Conservation (phyloP, 1,284 basidiomycete genomes). For the Coriolopsis trogii region DNA sequence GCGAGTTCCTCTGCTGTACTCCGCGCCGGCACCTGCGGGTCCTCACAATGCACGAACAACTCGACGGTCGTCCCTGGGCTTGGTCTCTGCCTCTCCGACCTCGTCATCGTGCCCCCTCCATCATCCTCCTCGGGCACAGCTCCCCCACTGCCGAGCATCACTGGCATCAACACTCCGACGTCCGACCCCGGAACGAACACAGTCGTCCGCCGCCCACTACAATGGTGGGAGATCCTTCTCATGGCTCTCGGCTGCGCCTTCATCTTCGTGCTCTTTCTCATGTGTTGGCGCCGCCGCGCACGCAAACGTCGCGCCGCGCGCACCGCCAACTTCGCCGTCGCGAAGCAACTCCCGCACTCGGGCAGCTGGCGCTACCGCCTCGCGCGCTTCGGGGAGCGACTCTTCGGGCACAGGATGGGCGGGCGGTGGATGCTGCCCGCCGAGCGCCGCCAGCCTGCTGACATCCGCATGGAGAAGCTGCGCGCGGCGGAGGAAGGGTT, state of each 20-base stretch:
- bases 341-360: constrained; percentile 53
- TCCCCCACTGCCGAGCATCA: constrained; percentile 56
- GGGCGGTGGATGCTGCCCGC: constrained; percentile 29
- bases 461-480: constrained; percentile 46
- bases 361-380: constrained; percentile 58
- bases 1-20: constrained; percentile 63
- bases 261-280: constrained; percentile 67
- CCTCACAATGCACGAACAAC: constrained; percentile 57
- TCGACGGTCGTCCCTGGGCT: constrained; percentile 64
- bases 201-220: constrained; percentile 39
- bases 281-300: constrained; percentile 69
- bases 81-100: constrained; percentile 75
- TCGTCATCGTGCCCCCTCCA: constrained; percentile 61
- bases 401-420: constrained; percentile 53
- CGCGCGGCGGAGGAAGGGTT: constrained; percentile 53
- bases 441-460: constrained; percentile 41
- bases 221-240: constrained; percentile 83
- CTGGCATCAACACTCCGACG: constrained; percentile 52
- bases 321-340: constrained; percentile 65
- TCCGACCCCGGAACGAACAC: constrained; percentile 27
- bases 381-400: constrained; percentile 53
- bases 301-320: constrained; percentile 65
- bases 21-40: constrained; percentile 62
- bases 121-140: constrained; percentile 47
- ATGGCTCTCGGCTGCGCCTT: constrained; percentile 81